phyloP scores from a whole-genome alignment of 1,139 yeast genomes.

The Meyerozyma athensensis region DNA sequence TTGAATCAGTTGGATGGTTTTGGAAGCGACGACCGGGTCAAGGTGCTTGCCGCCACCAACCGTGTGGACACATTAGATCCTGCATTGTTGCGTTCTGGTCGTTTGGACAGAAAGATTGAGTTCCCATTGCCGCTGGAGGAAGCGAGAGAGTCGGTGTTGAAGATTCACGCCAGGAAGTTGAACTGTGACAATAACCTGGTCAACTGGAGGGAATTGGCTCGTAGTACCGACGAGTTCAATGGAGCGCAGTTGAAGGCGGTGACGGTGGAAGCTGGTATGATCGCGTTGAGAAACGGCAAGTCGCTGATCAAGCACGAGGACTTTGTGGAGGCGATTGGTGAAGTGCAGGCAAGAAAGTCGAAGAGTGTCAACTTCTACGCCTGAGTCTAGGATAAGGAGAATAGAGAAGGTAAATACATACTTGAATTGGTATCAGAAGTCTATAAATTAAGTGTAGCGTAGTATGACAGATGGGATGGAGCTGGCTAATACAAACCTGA shows the following conservation, averaged over 20 bases:
- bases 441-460: no score
- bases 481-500: no score
- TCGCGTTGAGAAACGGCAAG: slow-evolving; percentile 94
- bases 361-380: slow-evolving; percentile 96
- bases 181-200: slow-evolving; percentile 81
- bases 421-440: no score
- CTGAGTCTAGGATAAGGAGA: slow-evolving; percentile 20
- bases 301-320: slow-evolving; percentile 92
- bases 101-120: slow-evolving; percentile 95
- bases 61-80: slow-evolving; percentile 98
- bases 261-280: slow-evolving; percentile 99
- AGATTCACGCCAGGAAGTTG: slow-evolving; percentile 95
- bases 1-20: slow-evolving; percentile 97
- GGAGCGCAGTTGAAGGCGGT: slow-evolving; percentile 99
- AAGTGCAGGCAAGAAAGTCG: slow-evolving; percentile 95
- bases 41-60: slow-evolving; percentile 96
- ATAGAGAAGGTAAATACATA: no score
- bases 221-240: slow-evolving; percentile 96
- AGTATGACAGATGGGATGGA: no score
- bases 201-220: slow-evolving; percentile 96
- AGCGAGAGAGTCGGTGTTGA: slow-evolving; percentile 92
- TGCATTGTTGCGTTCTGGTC: slow-evolving; percentile 92
- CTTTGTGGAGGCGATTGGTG: slow-evolving; percentile 96
- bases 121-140: slow-evolving; percentile 97
- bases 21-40: slow-evolving; percentile 96